A percentile compares a stretch with the other conserved stretches of the same genome.
phyloP scores from a whole-genome alignment of 75 land plant genomes.

The Selaginella moellendorffii region DNA sequence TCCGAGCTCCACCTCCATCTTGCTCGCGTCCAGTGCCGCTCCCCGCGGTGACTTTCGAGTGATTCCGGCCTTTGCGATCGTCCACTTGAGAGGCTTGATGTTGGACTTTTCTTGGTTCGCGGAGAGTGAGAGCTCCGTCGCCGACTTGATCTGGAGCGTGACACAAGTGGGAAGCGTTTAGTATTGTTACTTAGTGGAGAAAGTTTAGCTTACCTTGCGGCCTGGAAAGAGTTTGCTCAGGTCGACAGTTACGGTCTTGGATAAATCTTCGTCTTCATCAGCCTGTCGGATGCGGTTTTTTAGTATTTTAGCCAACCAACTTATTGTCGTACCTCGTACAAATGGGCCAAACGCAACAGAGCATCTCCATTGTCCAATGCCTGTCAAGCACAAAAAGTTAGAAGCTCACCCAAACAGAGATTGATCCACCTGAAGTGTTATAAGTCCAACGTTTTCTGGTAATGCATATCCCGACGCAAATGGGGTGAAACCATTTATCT shows the following conservation, averaged over 20 bases:
- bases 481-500: slow-evolving; percentile 23
- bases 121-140: slow-evolving; percentile 48
- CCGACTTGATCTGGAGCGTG: slow-evolving; percentile 37
- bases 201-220: slow-evolving; percentile 49
- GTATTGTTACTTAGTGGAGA: too few relatives aligned
- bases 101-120: slow-evolving; percentile 69
- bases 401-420: background rate
- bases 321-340: slow-evolving; percentile 39
- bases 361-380: slow-evolving; percentile 44
- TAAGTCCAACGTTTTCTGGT: slow-evolving; percentile 59
- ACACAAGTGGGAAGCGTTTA: background rate
- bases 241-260: slow-evolving; percentile 46
- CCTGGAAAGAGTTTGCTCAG: slow-evolving; percentile 43
- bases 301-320: too few relatives aligned
- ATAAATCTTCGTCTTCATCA: slow-evolving; percentile 47
- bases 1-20: slow-evolving; percentile 10
- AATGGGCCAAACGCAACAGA: slow-evolving; percentile 53
- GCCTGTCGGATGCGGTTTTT: slow-evolving; percentile 36
- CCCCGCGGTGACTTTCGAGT: background rate
- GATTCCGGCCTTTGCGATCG: slow-evolving; percentile 20
- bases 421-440: slow-evolving; percentile 48
- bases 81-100: slow-evolving; percentile 73
- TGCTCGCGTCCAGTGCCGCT: background rate
- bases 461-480: slow-evolving; percentile 40
- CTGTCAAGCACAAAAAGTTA: slow-evolving; percentile 16